Evolutionary conservation across 768 basidiomycete genomes (phyloP).

Genomic region (Hygrophorus pudorinus): DNA sequence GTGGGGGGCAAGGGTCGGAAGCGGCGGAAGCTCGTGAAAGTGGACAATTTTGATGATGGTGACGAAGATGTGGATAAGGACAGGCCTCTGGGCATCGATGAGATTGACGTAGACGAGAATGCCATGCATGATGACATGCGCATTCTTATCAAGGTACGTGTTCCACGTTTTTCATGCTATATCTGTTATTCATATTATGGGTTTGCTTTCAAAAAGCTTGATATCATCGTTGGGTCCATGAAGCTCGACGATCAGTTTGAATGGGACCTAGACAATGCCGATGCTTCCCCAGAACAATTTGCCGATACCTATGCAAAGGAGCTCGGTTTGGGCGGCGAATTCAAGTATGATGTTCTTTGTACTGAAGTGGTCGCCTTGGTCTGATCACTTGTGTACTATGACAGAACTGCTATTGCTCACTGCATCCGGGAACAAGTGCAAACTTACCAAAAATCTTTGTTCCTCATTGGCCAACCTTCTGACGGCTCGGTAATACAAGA

Average conservation of each 20-base stretch:
- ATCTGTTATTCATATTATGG: neutral
- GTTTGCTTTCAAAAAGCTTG: conserved; percentile 47
- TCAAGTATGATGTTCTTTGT: conserved; percentile 49
- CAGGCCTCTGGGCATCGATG: conserved; percentile 44
- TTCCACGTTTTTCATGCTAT: conserved; percentile 2
- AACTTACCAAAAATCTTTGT: conserved; percentile 83
- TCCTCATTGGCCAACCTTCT: conserved; percentile 79
- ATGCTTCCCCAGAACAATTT: conserved; percentile 85
- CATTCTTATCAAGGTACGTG: conserved; percentile 79
- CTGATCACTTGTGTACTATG: neutral
- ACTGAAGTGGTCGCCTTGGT: neutral
- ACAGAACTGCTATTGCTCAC: conserved; percentile 91
- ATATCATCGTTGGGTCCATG: conserved; percentile 88
- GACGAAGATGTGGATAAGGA: conserved; percentile 27
- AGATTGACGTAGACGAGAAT: conserved; percentile 56
- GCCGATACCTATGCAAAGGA: conserved; percentile 81
- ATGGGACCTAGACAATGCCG: conserved; percentile 83
- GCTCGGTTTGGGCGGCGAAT: conserved; percentile 85
- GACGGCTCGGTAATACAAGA: conserved; percentile 74
- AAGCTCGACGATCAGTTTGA: conserved; percentile 96
- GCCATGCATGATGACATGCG: conserved; percentile 77
- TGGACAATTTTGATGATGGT: conserved; percentile 13
- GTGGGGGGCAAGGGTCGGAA: conserved; percentile 24
- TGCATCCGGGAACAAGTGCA: conserved; percentile 94
- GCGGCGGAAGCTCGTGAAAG: conserved; percentile 27